Evolutionary conservation across 2,329 filamentous ascomycete genomes (phyloP).

Genomic region (Cordyceps cicadae): DNA sequence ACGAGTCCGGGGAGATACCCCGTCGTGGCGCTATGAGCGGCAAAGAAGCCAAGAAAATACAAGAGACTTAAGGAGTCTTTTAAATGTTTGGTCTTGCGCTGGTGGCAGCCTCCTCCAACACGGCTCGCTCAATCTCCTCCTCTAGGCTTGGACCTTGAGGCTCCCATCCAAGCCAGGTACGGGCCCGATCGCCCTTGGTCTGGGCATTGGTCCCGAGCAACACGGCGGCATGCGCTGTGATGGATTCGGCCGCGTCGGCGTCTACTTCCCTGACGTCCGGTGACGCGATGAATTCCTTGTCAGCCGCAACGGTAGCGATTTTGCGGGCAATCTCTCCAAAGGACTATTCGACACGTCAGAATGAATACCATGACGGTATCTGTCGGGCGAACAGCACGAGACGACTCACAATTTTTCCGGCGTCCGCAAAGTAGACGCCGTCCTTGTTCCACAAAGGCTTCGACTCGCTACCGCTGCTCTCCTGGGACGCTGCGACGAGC

Average conservation of each 20-base stretch:
- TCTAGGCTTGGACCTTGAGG: slow-evolving; percentile 3
- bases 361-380: not conserved
- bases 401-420: not conserved
- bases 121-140: not conserved
- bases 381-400: not conserved
- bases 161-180: slow-evolving; percentile 1
- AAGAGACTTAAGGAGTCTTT: no score
- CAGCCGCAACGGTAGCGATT: not conserved
- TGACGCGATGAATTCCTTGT: not conserved
- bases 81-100: not conserved
- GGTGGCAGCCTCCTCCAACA: not conserved
- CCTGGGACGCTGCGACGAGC: slow-evolving; percentile 21
- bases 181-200: not conserved
- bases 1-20: not conserved
- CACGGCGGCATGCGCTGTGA: slow-evolving; percentile 4
- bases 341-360: not conserved
- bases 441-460: slow-evolving; percentile 23
- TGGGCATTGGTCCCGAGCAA: slow-evolving; percentile 6
- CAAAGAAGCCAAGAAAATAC: no score
- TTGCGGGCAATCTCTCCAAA: not conserved
- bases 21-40: not conserved
- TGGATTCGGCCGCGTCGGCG: not conserved
- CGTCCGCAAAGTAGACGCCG: slow-evolving; percentile 22
- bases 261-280: not conserved
- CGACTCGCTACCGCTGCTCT: slow-evolving; percentile 10